Percentiles rank a stretch among this genome's conserved stretches.
Evolutionary conservation across 2,329 filamentous ascomycete genomes (phyloP).

Genomic region (Fusarium robinianum): DNA sequence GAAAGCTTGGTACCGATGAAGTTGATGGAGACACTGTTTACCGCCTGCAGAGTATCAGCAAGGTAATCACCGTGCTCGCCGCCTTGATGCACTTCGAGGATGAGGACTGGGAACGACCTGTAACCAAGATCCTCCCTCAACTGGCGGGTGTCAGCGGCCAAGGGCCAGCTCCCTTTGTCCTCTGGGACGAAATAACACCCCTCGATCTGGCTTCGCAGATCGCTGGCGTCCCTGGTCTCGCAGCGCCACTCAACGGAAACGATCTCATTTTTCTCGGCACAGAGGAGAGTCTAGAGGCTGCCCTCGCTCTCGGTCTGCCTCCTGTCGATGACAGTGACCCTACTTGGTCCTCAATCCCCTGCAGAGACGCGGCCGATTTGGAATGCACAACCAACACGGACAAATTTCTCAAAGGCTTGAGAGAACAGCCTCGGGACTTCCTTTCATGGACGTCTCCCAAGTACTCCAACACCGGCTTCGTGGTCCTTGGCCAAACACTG

Average conservation of each 20-base stretch:
- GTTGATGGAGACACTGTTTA: constrained; percentile 48
- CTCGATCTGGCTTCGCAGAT: constrained; percentile 44
- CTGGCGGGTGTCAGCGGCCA: not conserved
- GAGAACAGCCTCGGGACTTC: constrained; percentile 1
- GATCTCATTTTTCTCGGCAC: no score
- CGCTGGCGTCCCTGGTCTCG: constrained; percentile 33
- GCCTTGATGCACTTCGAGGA: constrained; percentile 34
- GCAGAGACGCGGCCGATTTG: not conserved
- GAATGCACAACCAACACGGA: no score
- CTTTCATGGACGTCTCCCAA: not conserved
- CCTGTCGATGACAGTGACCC: not conserved
- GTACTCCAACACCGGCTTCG: constrained; percentile 6
- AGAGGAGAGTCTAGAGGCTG: no score
- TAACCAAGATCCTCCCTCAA: constrained; percentile 6
- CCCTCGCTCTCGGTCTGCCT: not conserved
- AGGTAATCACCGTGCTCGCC: constrained; percentile 45
- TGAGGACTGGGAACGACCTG: constrained; percentile 3
- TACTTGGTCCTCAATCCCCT: no score
- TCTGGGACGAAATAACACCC: constrained; percentile 39
- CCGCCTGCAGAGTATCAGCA: constrained; percentile 48
- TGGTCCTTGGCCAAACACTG: not conserved
- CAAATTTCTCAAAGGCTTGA: no score
- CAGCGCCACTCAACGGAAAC: no score
- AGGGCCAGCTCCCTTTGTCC: constrained; percentile 16
- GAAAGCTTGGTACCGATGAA: constrained; percentile 14